phyloP scores from a whole-genome alignment of 805 yeast species.

The Ogataea polymorpha region DNA sequence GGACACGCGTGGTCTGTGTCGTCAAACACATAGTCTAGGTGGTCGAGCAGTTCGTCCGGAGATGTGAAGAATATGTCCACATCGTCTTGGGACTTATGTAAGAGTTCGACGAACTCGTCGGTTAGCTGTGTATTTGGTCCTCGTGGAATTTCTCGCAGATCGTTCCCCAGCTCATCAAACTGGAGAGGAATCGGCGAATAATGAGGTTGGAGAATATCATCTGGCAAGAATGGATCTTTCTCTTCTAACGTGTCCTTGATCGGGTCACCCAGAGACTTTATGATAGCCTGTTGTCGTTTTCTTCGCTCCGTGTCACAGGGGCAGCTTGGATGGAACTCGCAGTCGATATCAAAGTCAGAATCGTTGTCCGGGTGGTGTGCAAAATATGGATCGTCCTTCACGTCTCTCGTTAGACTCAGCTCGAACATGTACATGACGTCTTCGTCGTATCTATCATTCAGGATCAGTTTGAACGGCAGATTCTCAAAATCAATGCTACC shows the following conservation, averaged over 20 bases:
- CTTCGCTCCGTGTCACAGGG: slow-evolving; percentile 31
- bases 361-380: slow-evolving; percentile 24
- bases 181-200: slow-evolving; percentile 33
- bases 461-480: slow-evolving; percentile 5
- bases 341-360: slow-evolving; percentile 17
- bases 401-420: slow-evolving; percentile 27
- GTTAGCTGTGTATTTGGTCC: slow-evolving; percentile 46
- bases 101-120: slow-evolving; percentile 22
- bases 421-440: slow-evolving; percentile 42
- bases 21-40: slow-evolving; percentile 27
- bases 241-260: background rate
- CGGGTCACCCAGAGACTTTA: background rate
- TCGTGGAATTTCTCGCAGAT: slow-evolving; percentile 72
- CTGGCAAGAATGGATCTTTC: background rate
- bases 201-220: slow-evolving; percentile 2
- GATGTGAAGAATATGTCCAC: slow-evolving; percentile 25
- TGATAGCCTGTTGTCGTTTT: slow-evolving; percentile 10
- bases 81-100: slow-evolving; percentile 23
- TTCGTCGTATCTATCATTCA: slow-evolving; percentile 61
- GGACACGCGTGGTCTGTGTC: slow-evolving; percentile 30
- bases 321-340: slow-evolving; percentile 38
- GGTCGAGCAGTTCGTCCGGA: slow-evolving; percentile 25
- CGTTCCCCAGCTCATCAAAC: slow-evolving; percentile 59
- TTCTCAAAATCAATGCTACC: background rate
- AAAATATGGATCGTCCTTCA: slow-evolving; percentile 24